Percentiles rank a stretch among this genome's conserved stretches.
Evolutionary conservation across 1,284 basidiomycete genomes (phyloP).

Genomic region (Ustilago tritici): DNA sequence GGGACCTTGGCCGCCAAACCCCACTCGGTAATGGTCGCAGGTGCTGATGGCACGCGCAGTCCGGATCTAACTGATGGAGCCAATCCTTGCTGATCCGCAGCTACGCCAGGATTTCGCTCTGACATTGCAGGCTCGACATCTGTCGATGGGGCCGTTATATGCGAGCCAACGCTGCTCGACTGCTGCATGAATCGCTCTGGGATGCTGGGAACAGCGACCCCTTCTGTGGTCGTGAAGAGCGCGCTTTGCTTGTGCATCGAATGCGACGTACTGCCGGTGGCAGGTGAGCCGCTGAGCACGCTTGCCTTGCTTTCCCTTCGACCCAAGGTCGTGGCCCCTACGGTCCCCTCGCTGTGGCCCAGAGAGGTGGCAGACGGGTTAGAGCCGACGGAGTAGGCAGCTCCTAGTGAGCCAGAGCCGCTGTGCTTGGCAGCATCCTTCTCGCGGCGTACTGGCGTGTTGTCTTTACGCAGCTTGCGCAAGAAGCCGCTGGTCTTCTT

Average conservation of each 20-base stretch:
- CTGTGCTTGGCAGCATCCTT: slow-evolving; percentile 12
- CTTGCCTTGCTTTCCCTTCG: slow-evolving; percentile 36
- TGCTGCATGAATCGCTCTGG: slow-evolving; percentile 35
- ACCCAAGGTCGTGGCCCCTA: slow-evolving; percentile 5
- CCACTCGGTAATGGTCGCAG: slow-evolving; percentile 30
- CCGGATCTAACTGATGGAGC: slow-evolving; percentile 14
- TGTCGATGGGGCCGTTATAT: neutral
- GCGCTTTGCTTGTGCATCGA: slow-evolving; percentile 16
- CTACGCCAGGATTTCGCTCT: neutral
- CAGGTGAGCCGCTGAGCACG: slow-evolving; percentile 25
- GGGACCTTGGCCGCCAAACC: slow-evolving; percentile 8
- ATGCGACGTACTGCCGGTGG: slow-evolving; percentile 21
- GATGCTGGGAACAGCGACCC: slow-evolving; percentile 38
- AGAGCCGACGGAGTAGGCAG: slow-evolving; percentile 26
- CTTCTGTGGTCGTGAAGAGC: slow-evolving; percentile 28
- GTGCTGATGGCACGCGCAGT: slow-evolving; percentile 39
- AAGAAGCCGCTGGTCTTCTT: slow-evolving; percentile 66
- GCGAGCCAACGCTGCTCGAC: slow-evolving; percentile 20
- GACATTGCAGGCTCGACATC: neutral
- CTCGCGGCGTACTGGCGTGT: slow-evolving; percentile 15
- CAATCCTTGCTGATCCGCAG: slow-evolving; percentile 18
- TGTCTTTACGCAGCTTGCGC: slow-evolving; percentile 47
- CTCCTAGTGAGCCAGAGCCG: slow-evolving; percentile 5
- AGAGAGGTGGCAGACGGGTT: slow-evolving; percentile 35
- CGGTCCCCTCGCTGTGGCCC: slow-evolving; percentile 8